Percentiles rank a stretch among this genome's conserved stretches.
These are phyloP conservation scores for Hondaea fermentalgiana DNA, from an alignment of 108 stramenopile genomes.

Conservation along the genomic window DNA sequence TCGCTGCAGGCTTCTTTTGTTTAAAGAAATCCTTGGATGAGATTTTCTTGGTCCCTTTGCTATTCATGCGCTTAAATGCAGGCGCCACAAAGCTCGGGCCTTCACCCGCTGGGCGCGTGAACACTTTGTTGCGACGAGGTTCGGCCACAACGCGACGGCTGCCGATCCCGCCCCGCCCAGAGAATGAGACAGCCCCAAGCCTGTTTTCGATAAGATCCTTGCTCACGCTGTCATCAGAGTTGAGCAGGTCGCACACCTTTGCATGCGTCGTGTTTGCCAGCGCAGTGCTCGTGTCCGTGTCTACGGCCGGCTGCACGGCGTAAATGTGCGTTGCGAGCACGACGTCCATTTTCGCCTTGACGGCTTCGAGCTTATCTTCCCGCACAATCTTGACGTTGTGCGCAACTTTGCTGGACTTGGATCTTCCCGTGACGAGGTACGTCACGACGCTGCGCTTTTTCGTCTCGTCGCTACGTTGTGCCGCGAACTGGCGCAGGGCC, in stretches of 20 bases:
- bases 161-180: not conserved
- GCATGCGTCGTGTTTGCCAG: not conserved
- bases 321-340: not conserved
- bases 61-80: not conserved
- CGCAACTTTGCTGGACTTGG: not conserved
- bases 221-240: not conserved
- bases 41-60: not conserved
- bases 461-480: not conserved
- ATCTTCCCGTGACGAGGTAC: not conserved
- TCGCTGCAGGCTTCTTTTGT: not conserved
- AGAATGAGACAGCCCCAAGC: not conserved
- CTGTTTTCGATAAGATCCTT: not conserved
- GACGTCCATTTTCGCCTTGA: not conserved
- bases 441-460: not conserved
- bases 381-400: not conserved
- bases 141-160: not conserved
- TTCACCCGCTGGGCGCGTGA: not conserved
- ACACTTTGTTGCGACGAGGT: not conserved
- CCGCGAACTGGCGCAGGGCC: not conserved
- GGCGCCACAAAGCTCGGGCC: not conserved
- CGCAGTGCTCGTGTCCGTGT: not conserved
- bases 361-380: not conserved
- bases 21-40: not conserved
- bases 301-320: not conserved
- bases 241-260: not conserved